A percentile compares a stretch with the other conserved stretches of the same genome.
Conservation (phyloP, 306 rosid species). For the Ammopiptanthus mongolicus region DNA sequence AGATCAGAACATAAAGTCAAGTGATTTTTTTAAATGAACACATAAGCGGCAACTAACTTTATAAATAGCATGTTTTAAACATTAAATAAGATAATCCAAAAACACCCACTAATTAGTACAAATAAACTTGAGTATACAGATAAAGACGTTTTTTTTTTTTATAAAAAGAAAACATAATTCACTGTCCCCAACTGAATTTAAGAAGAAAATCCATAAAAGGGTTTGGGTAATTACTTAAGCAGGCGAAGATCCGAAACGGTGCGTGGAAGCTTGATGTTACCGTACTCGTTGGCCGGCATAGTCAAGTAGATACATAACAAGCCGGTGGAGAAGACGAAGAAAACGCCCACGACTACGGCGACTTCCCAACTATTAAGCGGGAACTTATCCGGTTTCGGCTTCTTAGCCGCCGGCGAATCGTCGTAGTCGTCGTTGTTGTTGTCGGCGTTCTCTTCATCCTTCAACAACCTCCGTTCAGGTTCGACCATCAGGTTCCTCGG, state of each 20-base stretch:
- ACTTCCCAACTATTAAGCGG: constrained; percentile 52
- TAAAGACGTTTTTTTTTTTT: too few species aligned
- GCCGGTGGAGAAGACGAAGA: constrained; percentile 44
- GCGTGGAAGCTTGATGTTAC: constrained; percentile 56
- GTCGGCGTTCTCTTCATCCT: constrained; percentile 53
- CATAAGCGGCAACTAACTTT: too few species aligned
- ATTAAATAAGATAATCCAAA: too few species aligned
- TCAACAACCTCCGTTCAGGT: constrained; percentile 16
- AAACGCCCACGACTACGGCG: constrained; percentile 34
- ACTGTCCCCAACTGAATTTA: too few species aligned
- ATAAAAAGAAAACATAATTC: not conserved
- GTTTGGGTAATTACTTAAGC: constrained; percentile 41
- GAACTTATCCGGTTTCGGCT: constrained; percentile 37
- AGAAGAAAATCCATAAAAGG: too few species aligned
- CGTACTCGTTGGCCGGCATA: constrained; percentile 54
- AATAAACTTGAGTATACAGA: not conserved
- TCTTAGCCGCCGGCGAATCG: constrained; percentile 48
- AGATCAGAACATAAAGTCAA: too few species aligned
- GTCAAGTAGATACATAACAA: constrained; percentile 50
- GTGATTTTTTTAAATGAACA: too few species aligned
- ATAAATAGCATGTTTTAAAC: too few species aligned
- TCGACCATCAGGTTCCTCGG: constrained; percentile 51
- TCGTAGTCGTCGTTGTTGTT: constrained; percentile 23
- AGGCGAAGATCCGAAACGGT: constrained; percentile 56
- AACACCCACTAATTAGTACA: too few species aligned